Percentiles rank a stretch among this genome's conserved stretches.
Conservation (phyloP, 306 rosid genomes). For the Sphenostylis stenocarpa region DNA sequence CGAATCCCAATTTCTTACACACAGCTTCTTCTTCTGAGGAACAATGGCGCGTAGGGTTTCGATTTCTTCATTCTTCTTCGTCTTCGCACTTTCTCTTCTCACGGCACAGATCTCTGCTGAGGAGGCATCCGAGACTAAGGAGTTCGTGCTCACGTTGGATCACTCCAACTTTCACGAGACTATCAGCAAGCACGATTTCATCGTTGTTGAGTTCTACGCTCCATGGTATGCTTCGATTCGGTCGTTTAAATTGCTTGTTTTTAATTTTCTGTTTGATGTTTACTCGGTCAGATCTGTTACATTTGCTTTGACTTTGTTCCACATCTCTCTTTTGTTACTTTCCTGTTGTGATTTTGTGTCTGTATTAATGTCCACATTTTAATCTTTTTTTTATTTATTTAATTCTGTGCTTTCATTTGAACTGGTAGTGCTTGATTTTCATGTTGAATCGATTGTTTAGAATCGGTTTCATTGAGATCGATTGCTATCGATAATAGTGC, state of each 20-base stretch:
- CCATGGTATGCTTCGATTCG: conserved; percentile 59
- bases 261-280: not conserved
- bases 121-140: conserved; percentile 58
- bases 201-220: conserved; percentile 94
- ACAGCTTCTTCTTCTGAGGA: not conserved
- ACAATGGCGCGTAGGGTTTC: conserved; percentile 62
- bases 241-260: not conserved
- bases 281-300: not conserved
- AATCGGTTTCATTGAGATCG: not conserved
- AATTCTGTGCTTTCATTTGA: not conserved
- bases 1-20: not conserved
- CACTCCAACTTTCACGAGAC: conserved; percentile 77
- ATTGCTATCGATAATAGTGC: not conserved
- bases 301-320: not conserved
- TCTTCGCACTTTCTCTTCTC: conserved; percentile 34
- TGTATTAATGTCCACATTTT: not conserved
- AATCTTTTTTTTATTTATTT: not conserved
- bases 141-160: conserved; percentile 81
- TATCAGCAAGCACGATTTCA: conserved; percentile 70
- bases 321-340: conserved; percentile 36
- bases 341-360: not conserved
- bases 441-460: not conserved
- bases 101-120: conserved; percentile 46
- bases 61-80: conserved; percentile 23
- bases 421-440: not conserved